These are phyloP conservation scores for Backusella luteola DNA, from an alignment of 192 early-diverging fungal genomes.

Conservation along the genomic window DNA sequence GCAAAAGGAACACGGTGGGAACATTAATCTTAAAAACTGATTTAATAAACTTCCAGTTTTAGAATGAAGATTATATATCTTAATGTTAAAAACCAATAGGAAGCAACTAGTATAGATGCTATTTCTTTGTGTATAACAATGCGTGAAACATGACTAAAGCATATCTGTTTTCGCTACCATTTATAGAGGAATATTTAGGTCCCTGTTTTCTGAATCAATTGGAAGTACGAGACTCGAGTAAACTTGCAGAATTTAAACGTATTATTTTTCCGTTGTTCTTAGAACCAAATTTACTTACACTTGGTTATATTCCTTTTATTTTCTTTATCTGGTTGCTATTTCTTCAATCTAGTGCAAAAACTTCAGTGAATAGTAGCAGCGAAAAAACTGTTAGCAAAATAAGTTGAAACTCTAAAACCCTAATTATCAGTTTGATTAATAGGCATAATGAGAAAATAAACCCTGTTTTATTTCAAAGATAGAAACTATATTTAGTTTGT, in stretches of 20 bases:
- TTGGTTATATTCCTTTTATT: background rate
- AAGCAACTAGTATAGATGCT: background rate
- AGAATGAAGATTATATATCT: background rate
- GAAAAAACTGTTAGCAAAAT: background rate
- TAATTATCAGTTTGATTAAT: background rate
- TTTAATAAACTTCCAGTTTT: background rate
- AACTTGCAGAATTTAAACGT: background rate
- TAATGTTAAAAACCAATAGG: background rate
- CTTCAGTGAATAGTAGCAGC: background rate
- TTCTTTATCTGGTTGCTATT: background rate
- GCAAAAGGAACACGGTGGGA: background rate
- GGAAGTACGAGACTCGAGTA: background rate
- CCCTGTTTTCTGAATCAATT: background rate
- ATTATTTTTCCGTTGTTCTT: background rate
- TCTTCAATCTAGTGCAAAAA: background rate
- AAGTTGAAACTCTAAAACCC: too few species aligned
- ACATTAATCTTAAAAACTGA: background rate
- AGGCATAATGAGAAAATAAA: background rate
- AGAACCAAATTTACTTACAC: too few species aligned
- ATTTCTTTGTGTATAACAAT: background rate
- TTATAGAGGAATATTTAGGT: background rate
- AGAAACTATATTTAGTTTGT: background rate
- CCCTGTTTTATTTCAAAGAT: background rate
- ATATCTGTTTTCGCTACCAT: background rate
- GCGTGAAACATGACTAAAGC: background rate